Evolutionary conservation across 1,284 basidiomycete species (phyloP), one percentile per base, ranked within the genome.

Genomic region (Rhodotorula sp.): DNA sequence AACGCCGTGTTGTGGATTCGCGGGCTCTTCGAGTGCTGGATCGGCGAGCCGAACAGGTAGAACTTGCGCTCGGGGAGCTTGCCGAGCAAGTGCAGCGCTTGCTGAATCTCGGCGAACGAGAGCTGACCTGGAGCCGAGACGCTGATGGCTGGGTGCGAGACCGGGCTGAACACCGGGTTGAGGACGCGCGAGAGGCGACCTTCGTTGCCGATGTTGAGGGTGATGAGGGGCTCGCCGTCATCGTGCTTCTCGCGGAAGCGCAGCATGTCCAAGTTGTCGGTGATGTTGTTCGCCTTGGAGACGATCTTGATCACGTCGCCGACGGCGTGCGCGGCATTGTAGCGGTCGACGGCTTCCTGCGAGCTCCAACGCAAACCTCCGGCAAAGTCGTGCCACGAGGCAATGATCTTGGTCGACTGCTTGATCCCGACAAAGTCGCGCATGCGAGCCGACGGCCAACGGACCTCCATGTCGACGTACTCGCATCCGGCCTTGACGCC

Each of bases 271-370:
- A 93, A 86, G 82, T 97, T 98, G 81, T 96, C 93, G 71, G 88
- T 84, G 39, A 92, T 79, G 6, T 83, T 82, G 69, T 85, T 87
- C 18, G 96, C 93, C 76, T 90, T 93, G 64, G 92, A 90, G 60
- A 98, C 90, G 70, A 99, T 87, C 84, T 98, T 98, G 83, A 93
- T 86, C 48, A 98, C 88, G 82, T 99, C 94, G 15, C 94, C 94
- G 60, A 89, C 85, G 70, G 84, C 82, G 49, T 85, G 83, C 8
- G 90, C 91, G 48, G 86, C 78, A 49, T 85, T 85, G 80, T 91
- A 91, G 79, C 90, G 90, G 70, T 87, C 86, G 77, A 87, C 86
- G 58, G 91, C 88, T 39, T 85, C 81, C 5, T 86, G 81, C 18
- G 89, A 85, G 74, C 88, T 86, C 96, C 96, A 99, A 74, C 87